A percentile compares a stretch with the other conserved stretches of the same genome.
phyloP scores from a whole-genome alignment of 352 stramenopile genomes.

The Phytophthora ramorum region DNA sequence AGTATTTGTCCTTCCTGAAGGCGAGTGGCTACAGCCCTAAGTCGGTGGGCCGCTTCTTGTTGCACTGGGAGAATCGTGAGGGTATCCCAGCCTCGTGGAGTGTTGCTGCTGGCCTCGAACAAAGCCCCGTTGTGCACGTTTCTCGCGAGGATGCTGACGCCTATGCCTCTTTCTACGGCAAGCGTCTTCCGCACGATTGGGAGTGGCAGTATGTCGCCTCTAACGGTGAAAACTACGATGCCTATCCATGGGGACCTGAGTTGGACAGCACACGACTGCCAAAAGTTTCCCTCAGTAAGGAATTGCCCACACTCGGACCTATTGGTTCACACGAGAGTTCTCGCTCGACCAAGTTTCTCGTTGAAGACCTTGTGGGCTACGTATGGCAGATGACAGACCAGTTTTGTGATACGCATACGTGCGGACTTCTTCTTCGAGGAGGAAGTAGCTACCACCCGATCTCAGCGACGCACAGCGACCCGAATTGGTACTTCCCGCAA shows the following conservation, averaged over 20 bases:
- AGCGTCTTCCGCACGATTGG: conserved; percentile 83
- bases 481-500: conserved; percentile 90
- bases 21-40: conserved; percentile 62
- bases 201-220: conserved; percentile 90
- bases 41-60: conserved; percentile 68
- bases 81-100: conserved; percentile 46
- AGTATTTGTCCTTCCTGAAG: conserved; percentile 67
- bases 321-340: conserved; percentile 64
- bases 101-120: conserved; percentile 49
- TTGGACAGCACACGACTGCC: conserved; percentile 40
- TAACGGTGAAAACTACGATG: conserved; percentile 64
- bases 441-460: conserved; percentile 79
- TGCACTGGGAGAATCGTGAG: conserved; percentile 70
- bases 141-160: conserved; percentile 73
- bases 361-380: conserved; percentile 83
- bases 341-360: conserved; percentile 50
- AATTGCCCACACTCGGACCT: conserved; percentile 40
- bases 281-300: conserved; percentile 40
- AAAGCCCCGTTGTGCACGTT: conserved; percentile 83
- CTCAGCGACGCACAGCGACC: conserved; percentile 69
- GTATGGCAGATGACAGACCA: conserved; percentile 90
- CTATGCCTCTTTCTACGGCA: conserved; percentile 73
- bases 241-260: conserved; percentile 68
- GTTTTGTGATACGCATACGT: conserved; percentile 86
- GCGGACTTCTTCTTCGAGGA: conserved; percentile 76